These are phyloP conservation scores for Lepidium sativum DNA, from an alignment of 345 rosid genomes.

Conservation along the genomic window DNA sequence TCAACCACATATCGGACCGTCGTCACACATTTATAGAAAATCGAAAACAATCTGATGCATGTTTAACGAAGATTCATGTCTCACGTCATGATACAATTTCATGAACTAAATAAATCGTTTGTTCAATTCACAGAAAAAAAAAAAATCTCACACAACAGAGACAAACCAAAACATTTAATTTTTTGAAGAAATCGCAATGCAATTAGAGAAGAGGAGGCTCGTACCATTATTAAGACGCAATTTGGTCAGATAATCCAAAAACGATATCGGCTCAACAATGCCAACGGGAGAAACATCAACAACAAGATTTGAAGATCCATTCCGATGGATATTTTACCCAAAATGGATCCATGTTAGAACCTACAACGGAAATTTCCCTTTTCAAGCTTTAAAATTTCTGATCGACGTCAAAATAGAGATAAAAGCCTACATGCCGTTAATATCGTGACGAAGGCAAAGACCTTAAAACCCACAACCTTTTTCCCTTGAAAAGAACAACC, in stretches of 20 bases:
- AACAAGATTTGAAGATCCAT: not conserved
- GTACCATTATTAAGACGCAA: slow-evolving; percentile 15
- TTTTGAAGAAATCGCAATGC: too few species aligned
- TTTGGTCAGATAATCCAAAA: not conserved
- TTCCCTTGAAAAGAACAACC: not conserved
- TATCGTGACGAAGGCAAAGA: too few species aligned
- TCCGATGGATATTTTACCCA: not conserved
- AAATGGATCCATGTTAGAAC: not conserved
- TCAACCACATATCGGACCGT: not conserved
- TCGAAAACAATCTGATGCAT: not conserved
- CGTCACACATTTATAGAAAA: not conserved
- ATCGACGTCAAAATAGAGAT: slow-evolving; percentile 13
- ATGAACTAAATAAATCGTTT: not conserved
- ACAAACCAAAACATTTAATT: too few species aligned
- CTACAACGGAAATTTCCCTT: not conserved
- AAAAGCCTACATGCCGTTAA: not conserved
- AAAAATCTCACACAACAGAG: not conserved
- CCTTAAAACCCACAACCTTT: not conserved
- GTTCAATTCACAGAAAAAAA: not conserved
- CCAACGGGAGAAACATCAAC: slow-evolving; percentile 3
- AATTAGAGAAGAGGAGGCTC: slow-evolving; percentile 7
- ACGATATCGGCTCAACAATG: not conserved
- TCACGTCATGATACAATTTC: not conserved
- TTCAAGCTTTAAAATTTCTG: not conserved
- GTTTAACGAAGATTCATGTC: not conserved